A percentile compares a stretch with the other conserved stretches of the same genome.
These are phyloP conservation scores for Zostera marina DNA, from an alignment of 116 monocot species.

Conservation along the genomic window DNA sequence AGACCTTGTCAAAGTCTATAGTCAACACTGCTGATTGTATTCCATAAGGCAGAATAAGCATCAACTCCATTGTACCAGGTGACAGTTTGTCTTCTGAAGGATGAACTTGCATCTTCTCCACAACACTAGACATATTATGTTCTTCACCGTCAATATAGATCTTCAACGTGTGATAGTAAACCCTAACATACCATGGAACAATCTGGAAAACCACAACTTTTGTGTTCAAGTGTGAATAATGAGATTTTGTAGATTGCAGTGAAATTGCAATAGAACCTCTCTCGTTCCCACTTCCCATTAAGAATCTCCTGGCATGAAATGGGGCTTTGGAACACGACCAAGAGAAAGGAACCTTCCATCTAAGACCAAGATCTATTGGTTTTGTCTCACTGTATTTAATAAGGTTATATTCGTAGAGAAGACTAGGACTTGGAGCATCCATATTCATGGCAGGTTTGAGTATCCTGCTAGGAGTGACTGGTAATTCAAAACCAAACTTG, in stretches of 20 bases:
- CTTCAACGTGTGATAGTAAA: conserved; percentile 78
- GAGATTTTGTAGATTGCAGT: conserved; percentile 26
- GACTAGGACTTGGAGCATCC: conserved; percentile 14
- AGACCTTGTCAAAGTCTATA: conserved; percentile 85
- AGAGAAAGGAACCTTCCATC: conserved; percentile 58
- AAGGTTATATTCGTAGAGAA: conserved; percentile 42
- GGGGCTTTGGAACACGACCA: conserved; percentile 48
- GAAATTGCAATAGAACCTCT: conserved; percentile 91
- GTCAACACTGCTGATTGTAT: conserved; percentile 39
- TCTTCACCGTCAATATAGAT: conserved; percentile 60
- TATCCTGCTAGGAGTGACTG: conserved; percentile 26
- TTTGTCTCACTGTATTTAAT: conserved; percentile 17
- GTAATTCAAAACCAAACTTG: conserved; percentile 37
- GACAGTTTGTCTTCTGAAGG: conserved; percentile 89
- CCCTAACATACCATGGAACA: conserved; percentile 94
- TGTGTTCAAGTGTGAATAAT: conserved; percentile 8
- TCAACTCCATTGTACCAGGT: conserved; percentile 71
- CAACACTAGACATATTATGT: conserved; percentile 30
- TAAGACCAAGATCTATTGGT: conserved; percentile 63
- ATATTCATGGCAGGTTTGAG: conserved; percentile 21
- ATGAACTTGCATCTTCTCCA: conserved; percentile 60
- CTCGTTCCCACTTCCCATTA: conserved; percentile 98
- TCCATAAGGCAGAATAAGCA: conserved; percentile 58
- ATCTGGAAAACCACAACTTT: conserved; percentile 70
- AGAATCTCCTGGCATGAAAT: conserved; percentile 56